phyloP scores from a whole-genome alignment of 176 grass and related monocot genomes.

The Phoenix roebelenii region DNA sequence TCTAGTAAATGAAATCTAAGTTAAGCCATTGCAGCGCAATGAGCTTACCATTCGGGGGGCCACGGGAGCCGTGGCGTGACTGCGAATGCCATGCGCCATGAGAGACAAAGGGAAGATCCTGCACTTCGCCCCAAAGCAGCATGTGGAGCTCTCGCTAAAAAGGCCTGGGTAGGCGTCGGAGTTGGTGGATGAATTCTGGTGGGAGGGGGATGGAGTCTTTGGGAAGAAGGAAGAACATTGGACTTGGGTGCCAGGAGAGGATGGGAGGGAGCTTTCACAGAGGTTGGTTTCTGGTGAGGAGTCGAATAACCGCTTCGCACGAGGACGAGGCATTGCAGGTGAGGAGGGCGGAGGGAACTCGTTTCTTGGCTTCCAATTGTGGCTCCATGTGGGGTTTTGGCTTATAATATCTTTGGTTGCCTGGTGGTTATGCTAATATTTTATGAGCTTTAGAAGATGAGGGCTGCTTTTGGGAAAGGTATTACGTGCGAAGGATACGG shows the following conservation, averaged over 20 bases:
- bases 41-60: background rate
- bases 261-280: constrained; percentile 14
- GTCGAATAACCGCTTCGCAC: too few species aligned
- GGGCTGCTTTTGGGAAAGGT: too few species aligned
- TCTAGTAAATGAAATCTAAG: background rate
- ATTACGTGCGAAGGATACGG: too few species aligned
- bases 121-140: background rate
- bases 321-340: too few species aligned
- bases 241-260: background rate
- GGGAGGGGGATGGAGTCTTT: background rate
- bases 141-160: too few species aligned
- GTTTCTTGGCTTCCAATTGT: too few species aligned
- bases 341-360: too few species aligned
- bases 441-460: too few species aligned
- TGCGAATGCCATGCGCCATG: background rate
- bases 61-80: background rate
- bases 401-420: too few species aligned
- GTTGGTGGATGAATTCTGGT: background rate
- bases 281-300: background rate
- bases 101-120: background rate
- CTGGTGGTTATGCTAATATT: too few species aligned
- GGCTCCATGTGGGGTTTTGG: too few species aligned
- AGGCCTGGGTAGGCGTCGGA: too few species aligned
- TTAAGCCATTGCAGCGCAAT: background rate
- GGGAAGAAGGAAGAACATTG: background rate